phyloP scores from a whole-genome alignment of 2,329 filamentous ascomycete genomes.

The Diplodia sapinea region DNA sequence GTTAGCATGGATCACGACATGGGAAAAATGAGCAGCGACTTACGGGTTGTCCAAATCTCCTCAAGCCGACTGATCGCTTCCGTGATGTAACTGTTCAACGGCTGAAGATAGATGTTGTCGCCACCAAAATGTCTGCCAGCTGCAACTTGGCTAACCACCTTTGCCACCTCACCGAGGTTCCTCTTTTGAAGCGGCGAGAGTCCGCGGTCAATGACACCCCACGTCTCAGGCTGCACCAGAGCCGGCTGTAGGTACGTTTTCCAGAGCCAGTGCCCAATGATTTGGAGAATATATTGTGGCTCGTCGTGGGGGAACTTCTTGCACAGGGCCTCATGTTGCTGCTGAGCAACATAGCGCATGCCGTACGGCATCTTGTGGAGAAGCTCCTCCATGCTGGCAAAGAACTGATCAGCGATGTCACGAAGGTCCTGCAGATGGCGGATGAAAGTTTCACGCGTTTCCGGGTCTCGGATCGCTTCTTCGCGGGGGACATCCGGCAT shows the following conservation, averaged over 20 bases:
- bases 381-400: conserved; percentile 79
- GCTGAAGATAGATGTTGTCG: conserved; percentile 94
- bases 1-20: conserved; percentile 42
- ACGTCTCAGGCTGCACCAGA: conserved; percentile 85
- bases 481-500: conserved; percentile 87
- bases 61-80: conserved; percentile 82
- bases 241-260: conserved; percentile 91
- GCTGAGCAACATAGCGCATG: conserved; percentile 82
- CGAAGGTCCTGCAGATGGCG: conserved; percentile 91
- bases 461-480: conserved; percentile 91
- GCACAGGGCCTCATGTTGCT: conserved; percentile 80
- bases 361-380: conserved; percentile 91
- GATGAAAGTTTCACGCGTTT: conserved; percentile 91
- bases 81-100: conserved; percentile 86
- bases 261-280: conserved; percentile 92
- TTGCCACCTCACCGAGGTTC: conserved; percentile 87
- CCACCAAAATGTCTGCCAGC: conserved; percentile 89
- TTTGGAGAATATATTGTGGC: conserved; percentile 76
- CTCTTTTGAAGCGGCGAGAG: conserved; percentile 90
- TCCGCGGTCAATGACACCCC: conserved; percentile 88
- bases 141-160: conserved; percentile 87
- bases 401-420: conserved; percentile 92
- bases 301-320: conserved; percentile 81
- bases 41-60: conserved; percentile 72
- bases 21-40: conserved; percentile 40